Evolutionary conservation across 805 yeast species (phyloP).

Genomic region (Blastobotrys parvus): DNA sequence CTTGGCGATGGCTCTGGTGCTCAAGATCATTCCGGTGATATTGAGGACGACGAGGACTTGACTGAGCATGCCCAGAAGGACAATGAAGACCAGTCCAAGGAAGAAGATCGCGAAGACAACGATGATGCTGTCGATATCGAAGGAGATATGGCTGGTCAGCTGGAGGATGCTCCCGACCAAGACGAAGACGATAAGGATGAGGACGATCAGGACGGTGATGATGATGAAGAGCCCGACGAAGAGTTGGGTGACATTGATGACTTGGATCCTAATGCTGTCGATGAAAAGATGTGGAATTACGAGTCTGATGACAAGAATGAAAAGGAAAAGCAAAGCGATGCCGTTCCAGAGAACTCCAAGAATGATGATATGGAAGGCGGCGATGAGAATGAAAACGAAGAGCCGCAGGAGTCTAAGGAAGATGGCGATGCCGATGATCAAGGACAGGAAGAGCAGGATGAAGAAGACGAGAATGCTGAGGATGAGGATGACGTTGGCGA

Average conservation of each 20-base stretch:
- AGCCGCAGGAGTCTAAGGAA: conserved; percentile 27
- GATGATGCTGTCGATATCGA: conserved; percentile 91
- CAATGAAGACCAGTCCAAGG: conserved; percentile 60
- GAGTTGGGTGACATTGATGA: conserved; percentile 85
- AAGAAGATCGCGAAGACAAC: conserved; percentile 48
- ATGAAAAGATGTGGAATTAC: conserved; percentile 98
- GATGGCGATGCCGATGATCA: conserved; percentile 32
- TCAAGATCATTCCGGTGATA: conserved; percentile 68
- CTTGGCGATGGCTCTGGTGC: conserved; percentile 92
- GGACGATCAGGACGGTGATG: conserved; percentile 45
- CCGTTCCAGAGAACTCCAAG: conserved; percentile 40
- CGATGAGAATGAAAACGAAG: conserved; percentile 20
- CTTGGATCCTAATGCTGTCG: conserved; percentile 88
- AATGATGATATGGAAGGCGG: conserved; percentile 27
- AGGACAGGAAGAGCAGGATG: conserved; percentile 32
- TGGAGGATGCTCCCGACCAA: conserved; percentile 71
- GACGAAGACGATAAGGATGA: conserved; percentile 43
- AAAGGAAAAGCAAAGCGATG: conserved; percentile 75
- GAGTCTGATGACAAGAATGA: conserved; percentile 60
- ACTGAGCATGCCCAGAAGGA: conserved; percentile 63
- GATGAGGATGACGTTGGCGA: conserved; percentile 58
- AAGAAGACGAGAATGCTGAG: conserved; percentile 43
- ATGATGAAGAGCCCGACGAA: conserved; percentile 72
- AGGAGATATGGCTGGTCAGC: conserved; percentile 94
- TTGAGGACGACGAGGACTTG: conserved; percentile 86